Evolutionary conservation across 768 basidiomycete genomes (phyloP).

Genomic region (Nevesoporus exiguus): DNA sequence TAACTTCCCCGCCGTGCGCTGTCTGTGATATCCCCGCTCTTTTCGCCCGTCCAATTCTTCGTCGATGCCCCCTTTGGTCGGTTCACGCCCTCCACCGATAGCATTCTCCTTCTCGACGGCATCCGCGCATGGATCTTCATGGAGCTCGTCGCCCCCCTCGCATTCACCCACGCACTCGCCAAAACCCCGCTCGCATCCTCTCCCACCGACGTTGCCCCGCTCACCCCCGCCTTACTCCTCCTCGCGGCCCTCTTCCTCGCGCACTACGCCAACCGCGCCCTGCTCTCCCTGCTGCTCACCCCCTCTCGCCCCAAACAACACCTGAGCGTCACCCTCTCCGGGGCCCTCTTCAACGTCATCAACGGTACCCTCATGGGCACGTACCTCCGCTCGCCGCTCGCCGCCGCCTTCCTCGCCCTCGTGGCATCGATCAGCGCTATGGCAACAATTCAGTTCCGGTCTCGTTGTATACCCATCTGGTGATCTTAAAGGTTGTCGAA

Average conservation of each 20-base stretch:
- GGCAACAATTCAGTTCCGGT: no score
- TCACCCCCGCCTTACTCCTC: conserved; percentile 43
- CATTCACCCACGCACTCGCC: conserved; percentile 49
- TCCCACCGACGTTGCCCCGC: conserved; percentile 23
- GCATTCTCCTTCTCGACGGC: conserved; percentile 56
- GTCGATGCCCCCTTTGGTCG: conserved; percentile 81
- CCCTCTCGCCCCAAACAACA: conserved; percentile 78
- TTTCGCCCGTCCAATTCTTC: conserved; percentile 41
- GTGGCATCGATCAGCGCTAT: no score
- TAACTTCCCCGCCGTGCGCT: no score
- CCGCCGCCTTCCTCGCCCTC: conserved; percentile 42
- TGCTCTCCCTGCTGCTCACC: conserved; percentile 76
- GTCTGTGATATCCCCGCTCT: conserved; percentile 36
- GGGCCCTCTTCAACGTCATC: conserved; percentile 60
- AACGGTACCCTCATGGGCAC: conserved; percentile 72
- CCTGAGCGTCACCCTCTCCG: conserved; percentile 55
- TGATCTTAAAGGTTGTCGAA: no score
- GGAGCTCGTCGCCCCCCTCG: conserved; percentile 63
- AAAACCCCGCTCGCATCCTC: conserved; percentile 46
- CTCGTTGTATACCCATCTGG: no score
- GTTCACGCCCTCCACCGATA: conserved; percentile 50
- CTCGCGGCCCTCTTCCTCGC: conserved; percentile 57
- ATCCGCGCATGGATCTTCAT: conserved; percentile 70
- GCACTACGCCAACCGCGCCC: conserved; percentile 83
- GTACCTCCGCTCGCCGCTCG: conserved; percentile 59